phyloP scores from a whole-genome alignment of 2,329 filamentous ascomycete genomes.

The Ophiostoma australiae region DNA sequence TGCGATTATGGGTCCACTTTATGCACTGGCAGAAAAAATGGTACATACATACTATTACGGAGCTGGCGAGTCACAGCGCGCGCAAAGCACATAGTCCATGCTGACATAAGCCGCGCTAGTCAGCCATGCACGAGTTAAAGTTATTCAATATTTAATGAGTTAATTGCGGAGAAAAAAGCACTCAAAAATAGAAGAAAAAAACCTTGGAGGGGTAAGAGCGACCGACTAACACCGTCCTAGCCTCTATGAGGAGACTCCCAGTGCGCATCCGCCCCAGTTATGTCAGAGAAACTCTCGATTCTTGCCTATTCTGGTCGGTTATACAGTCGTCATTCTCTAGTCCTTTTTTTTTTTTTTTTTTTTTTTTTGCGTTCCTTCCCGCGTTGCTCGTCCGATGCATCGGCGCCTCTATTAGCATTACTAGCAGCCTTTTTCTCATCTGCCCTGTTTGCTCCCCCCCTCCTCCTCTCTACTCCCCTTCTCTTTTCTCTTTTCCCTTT shows the following conservation, averaged over 20 bases:
- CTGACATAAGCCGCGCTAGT: neutral
- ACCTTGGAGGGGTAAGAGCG: constrained; percentile 15
- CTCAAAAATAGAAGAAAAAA: neutral
- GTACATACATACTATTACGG: neutral
- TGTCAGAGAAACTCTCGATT: constrained; percentile 1
- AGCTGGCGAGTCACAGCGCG: neutral
- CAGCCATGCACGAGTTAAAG: neutral
- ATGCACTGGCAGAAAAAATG: constrained; percentile 12
- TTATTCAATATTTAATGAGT: neutral
- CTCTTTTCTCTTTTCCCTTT: neutral
- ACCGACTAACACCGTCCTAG: constrained; percentile 18
- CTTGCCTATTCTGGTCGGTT: constrained; percentile 18
- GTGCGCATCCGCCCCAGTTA: neutral
- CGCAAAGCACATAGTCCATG: neutral
- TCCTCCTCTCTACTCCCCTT: neutral
- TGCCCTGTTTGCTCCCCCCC: neutral
- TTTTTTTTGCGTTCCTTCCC: neutral
- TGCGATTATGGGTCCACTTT: neutral
- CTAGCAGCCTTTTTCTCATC: neutral
- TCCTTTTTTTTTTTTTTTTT: constrained; percentile 13
- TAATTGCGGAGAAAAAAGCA: neutral
- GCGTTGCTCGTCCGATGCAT: neutral
- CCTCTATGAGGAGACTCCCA: neutral
- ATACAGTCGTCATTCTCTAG: constrained; percentile 19
- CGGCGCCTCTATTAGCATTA: neutral